A percentile compares a stretch with the other conserved stretches of the same genome.
These are phyloP conservation scores for Nicotiana knightiana DNA, from an alignment of 257 asterid genomes.

Conservation along the genomic window DNA sequence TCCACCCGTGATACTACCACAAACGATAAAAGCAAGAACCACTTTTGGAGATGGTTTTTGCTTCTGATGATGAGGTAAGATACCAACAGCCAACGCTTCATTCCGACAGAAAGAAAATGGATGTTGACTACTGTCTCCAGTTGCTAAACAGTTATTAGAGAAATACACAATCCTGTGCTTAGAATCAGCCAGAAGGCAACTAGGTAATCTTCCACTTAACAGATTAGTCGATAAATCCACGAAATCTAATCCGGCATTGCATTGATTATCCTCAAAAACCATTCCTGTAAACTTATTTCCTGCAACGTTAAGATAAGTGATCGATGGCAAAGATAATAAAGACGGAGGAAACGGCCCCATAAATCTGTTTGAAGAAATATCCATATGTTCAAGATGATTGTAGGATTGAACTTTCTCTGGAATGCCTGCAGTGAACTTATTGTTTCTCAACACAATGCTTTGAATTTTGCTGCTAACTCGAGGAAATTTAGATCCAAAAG, in stretches of 20 bases:
- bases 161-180: slow-evolving; percentile 28
- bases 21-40: slow-evolving; percentile 42
- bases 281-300: slow-evolving; percentile 65
- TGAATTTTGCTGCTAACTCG: slow-evolving; percentile 38
- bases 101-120: slow-evolving; percentile 59
- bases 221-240: slow-evolving; percentile 68
- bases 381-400: slow-evolving; percentile 50
- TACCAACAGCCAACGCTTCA: slow-evolving; percentile 79
- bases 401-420: slow-evolving; percentile 52
- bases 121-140: slow-evolving; percentile 43
- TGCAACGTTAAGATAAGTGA: slow-evolving; percentile 48
- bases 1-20: slow-evolving; percentile 48
- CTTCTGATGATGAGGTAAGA: slow-evolving; percentile 45
- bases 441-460: slow-evolving; percentile 47
- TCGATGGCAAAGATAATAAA: slow-evolving; percentile 61
- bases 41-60: slow-evolving; percentile 29
- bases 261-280: slow-evolving; percentile 50
- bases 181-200: slow-evolving; percentile 39
- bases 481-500: slow-evolving; percentile 77
- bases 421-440: slow-evolving; percentile 54
- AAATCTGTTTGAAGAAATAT: slow-evolving; percentile 63
- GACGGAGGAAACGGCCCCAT: slow-evolving; percentile 74
- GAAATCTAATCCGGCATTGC: slow-evolving; percentile 43
- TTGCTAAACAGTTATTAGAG: slow-evolving; percentile 53
- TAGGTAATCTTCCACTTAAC: slow-evolving; percentile 69